Evolutionary conservation across 2,329 filamentous ascomycete species (phyloP).

Genomic region (Alternaria arborescens): DNA sequence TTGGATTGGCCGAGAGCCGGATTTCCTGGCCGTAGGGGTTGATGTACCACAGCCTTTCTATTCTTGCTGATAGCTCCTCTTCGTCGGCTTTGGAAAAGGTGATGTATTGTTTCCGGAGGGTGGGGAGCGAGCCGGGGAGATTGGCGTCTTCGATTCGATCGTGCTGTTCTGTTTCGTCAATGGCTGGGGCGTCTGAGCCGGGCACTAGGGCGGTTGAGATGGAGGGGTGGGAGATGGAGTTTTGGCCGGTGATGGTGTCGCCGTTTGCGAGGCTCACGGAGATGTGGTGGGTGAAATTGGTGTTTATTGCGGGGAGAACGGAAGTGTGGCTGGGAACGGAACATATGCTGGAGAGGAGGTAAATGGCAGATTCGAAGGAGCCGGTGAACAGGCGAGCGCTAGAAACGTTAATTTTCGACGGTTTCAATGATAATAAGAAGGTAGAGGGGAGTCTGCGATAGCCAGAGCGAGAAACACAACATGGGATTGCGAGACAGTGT

Average conservation of each 20-base stretch:
- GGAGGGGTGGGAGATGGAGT: slow-evolving; percentile 60
- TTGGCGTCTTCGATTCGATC: slow-evolving; percentile 81
- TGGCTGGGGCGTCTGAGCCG: slow-evolving; percentile 17
- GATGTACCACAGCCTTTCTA: slow-evolving; percentile 92
- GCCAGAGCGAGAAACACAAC: neutral
- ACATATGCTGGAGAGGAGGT: slow-evolving; percentile 86
- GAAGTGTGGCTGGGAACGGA: slow-evolving; percentile 78
- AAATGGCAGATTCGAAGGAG: slow-evolving; percentile 91
- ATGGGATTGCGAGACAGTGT: neutral
- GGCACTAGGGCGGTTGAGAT: slow-evolving; percentile 40
- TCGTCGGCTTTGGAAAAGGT: slow-evolving; percentile 78
- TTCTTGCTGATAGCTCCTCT: slow-evolving; percentile 78
- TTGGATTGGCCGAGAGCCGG: slow-evolving; percentile 80
- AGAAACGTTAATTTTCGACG: slow-evolving; percentile 9
- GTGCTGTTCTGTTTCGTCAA: slow-evolving; percentile 61
- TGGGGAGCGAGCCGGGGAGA: slow-evolving; percentile 80
- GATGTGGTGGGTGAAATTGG: slow-evolving; percentile 95
- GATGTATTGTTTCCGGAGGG: slow-evolving; percentile 81
- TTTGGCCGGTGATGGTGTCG: slow-evolving; percentile 85
- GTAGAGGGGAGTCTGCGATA: neutral
- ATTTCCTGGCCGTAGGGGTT: slow-evolving; percentile 99
- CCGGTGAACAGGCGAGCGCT: slow-evolving; percentile 91
- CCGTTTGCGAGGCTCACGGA: slow-evolving; percentile 81
- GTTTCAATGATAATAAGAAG: too few relatives aligned
- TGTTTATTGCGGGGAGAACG: slow-evolving; percentile 90